A percentile compares a stretch with the other conserved stretches of the same genome.
phyloP scores from a whole-genome alignment of 2,329 filamentous ascomycete species.

The Aureobasidium sp. region DNA sequence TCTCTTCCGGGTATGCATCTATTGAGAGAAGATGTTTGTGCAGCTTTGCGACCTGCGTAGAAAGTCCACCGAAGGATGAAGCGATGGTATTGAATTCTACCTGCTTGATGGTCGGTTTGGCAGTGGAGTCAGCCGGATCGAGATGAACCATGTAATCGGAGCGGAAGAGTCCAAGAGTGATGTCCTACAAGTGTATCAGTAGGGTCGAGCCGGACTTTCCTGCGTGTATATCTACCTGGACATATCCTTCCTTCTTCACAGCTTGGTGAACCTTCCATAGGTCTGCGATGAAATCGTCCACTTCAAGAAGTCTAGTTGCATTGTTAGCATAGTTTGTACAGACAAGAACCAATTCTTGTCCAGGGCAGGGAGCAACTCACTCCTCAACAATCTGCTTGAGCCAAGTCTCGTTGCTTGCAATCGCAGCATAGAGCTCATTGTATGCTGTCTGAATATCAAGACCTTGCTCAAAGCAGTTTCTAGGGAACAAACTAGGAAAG shows the following conservation, averaged over 20 bases:
- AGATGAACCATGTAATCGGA: slow-evolving; percentile 97
- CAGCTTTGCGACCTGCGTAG: slow-evolving; percentile 64
- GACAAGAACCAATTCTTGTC: background rate
- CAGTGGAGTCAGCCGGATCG: slow-evolving; percentile 42
- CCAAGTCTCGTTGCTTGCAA: slow-evolving; percentile 80
- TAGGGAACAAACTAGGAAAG: slow-evolving; percentile 87
- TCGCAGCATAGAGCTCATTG: slow-evolving; percentile 85
- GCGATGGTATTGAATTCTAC: slow-evolving; percentile 99
- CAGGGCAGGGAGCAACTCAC: slow-evolving; percentile 46
- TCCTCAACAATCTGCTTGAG: slow-evolving; percentile 72
- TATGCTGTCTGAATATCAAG: slow-evolving; percentile 70
- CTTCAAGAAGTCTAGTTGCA: slow-evolving; percentile 60
- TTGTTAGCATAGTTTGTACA: background rate
- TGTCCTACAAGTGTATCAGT: slow-evolving; percentile 37
- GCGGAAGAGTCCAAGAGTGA: slow-evolving; percentile 81
- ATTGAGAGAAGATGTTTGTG: slow-evolving; percentile 55
- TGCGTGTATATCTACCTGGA: slow-evolving; percentile 49
- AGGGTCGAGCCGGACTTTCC: no score
- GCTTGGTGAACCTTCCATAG: slow-evolving; percentile 81
- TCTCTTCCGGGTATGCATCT: slow-evolving; percentile 39
- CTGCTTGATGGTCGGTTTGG: slow-evolving; percentile 67
- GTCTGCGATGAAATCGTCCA: slow-evolving; percentile 86
- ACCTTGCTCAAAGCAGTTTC: slow-evolving; percentile 74
- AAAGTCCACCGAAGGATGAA: slow-evolving; percentile 88
- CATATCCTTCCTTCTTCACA: slow-evolving; percentile 85